phyloP scores from a whole-genome alignment of 2,329 filamentous ascomycete genomes.

The Penicillium verrucosum region DNA sequence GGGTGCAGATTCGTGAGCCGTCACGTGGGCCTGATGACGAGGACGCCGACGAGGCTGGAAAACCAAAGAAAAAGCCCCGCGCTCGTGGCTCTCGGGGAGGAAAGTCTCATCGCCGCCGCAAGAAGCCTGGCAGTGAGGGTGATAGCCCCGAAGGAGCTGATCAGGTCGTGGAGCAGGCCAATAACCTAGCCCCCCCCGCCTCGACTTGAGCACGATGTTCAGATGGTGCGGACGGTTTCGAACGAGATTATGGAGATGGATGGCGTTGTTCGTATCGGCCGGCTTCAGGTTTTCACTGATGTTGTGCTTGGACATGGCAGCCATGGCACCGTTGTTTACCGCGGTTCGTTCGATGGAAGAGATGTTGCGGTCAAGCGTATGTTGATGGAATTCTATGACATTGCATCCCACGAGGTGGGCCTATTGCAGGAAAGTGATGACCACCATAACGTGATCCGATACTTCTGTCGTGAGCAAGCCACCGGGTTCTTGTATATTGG shows the following conservation, averaged over 20 bases:
- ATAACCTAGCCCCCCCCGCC: slow-evolving; percentile 37
- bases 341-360: slow-evolving; percentile 88
- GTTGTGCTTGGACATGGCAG: slow-evolving; percentile 71
- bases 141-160: slow-evolving; percentile 58
- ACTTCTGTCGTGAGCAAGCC: slow-evolving; percentile 87
- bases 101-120: slow-evolving; percentile 57
- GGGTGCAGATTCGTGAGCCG: slow-evolving; percentile 42
- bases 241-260: slow-evolving; percentile 58
- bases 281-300: slow-evolving; percentile 58
- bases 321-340: slow-evolving; percentile 94
- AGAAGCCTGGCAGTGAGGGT: slow-evolving; percentile 53
- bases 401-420: slow-evolving; percentile 90
- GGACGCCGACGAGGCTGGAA: slow-evolving; percentile 36
- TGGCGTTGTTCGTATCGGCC: slow-evolving; percentile 60
- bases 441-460: slow-evolving; percentile 94
- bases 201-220: slow-evolving; percentile 60
- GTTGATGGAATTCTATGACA: slow-evolving; percentile 92
- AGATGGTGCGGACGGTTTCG: slow-evolving; percentile 52
- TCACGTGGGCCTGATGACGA: slow-evolving; percentile 34
- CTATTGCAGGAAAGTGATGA: slow-evolving; percentile 90
- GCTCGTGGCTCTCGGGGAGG: slow-evolving; percentile 67
- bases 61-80: slow-evolving; percentile 66
- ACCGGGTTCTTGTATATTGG: slow-evolving; percentile 94
- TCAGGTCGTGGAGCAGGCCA: slow-evolving; percentile 58
- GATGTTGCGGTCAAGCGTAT: slow-evolving; percentile 96